Base-by-base conservation (phyloP, 2,329 filamentous ascomycete species). In the Pseudocercospora macadamiae region DNA sequence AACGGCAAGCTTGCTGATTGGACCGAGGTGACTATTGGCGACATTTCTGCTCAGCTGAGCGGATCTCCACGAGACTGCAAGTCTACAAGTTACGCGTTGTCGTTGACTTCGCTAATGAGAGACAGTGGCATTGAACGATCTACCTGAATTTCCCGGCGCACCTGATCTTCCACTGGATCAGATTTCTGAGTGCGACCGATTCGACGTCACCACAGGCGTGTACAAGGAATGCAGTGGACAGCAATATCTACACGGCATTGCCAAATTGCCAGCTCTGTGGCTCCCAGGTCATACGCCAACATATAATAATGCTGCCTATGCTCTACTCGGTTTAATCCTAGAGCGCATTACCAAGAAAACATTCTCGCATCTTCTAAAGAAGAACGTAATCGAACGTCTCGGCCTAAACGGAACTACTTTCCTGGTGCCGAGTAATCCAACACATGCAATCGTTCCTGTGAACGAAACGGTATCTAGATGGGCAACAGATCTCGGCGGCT, bases 11-110 rank as follows among this genome's bases (percentile, higher is more conserved):
- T 71, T 1, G 66, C 78, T 1, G 66, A 75, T 49, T 83, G 80
- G 80, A 74, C 80, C 36, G 74, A 78, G 8, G 68, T 83, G 25
- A 82, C 79, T 0, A 67, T 81, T 5, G 74, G 72, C 2, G 71
- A 77, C 14, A 66, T 83, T 8, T 76, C 78, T 1, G 74, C 71
- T 2, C 80, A 83, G 30, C 70, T 82, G 10, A 74, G 75, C 14
- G 81, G 80, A 0, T 67, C 82, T 23, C 16, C 28, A 3, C 19
- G 48, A 36, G 55, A 58, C 8, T 37, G 55, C 47, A 23, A 54
- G 55, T 57, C n/a, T 48, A 3, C 4, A 1, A 4, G 8, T n/a
- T 4, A 6, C 9, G 16, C 26, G 1, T 12, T 4, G 3, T 3
- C 16, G 1, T 28, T 14, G 23, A 25, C 12, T 18, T 28, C n/a